Evolutionary conservation across 805 yeast species (phyloP).

Genomic region (Saccharomyces eubayanus): DNA sequence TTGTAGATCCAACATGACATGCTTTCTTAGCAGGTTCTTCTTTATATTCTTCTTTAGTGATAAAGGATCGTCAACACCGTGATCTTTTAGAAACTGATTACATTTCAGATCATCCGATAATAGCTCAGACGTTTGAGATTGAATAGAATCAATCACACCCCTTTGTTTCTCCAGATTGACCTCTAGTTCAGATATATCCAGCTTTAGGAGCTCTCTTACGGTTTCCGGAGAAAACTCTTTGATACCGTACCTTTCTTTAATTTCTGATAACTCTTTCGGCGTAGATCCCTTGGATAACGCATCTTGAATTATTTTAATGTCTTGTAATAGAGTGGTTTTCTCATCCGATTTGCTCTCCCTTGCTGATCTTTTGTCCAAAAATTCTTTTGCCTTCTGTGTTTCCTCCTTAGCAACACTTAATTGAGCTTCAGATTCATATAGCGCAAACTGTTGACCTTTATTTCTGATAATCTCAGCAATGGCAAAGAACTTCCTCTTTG

Average conservation of each 20-base stretch:
- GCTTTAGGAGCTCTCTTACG: conserved; percentile 30
- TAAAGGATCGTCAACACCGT: conserved; percentile 32
- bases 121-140: conserved; percentile 32
- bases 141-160: conserved; percentile 31
- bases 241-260: conserved; percentile 40
- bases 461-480: conserved; percentile 84
- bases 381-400: conserved; percentile 43
- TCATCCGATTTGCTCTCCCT: conserved; percentile 21
- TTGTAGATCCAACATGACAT: conserved; percentile 30
- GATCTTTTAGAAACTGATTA: conserved; percentile 28
- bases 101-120: conserved; percentile 33
- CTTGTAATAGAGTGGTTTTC: conserved; percentile 25
- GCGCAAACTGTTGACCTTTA: conserved; percentile 86
- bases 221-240: conserved; percentile 40
- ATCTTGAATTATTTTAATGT: conserved; percentile 23
- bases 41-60: conserved; percentile 43
- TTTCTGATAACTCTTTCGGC: conserved; percentile 30
- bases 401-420: conserved; percentile 62
- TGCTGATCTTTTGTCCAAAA: conserved; percentile 41
- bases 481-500: conserved; percentile 77
- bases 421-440: conserved; percentile 67
- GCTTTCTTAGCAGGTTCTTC: conserved; percentile 68
- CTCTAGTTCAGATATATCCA: conserved; percentile 32
- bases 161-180: conserved; percentile 21
- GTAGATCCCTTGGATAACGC: conserved; percentile 31